phyloP scores from a whole-genome alignment of 768 basidiomycete genomes.

The Xerocomus potaroensis region DNA sequence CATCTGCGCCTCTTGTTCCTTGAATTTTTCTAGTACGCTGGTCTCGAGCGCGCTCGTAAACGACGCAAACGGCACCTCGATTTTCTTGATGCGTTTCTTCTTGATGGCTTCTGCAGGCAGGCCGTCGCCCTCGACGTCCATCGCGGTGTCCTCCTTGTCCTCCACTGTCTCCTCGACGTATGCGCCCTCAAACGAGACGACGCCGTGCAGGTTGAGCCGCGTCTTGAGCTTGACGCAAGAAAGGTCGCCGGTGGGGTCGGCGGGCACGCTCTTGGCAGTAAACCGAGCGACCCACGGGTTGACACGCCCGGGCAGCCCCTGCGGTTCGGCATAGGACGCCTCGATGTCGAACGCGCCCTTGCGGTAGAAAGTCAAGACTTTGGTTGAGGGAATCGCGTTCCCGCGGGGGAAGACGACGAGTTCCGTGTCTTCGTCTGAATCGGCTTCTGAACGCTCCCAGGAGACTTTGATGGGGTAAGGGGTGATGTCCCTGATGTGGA shows the following conservation, averaged over 20 bases:
- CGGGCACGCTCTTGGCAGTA: constrained; percentile 76
- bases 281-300: constrained; percentile 85
- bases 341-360: constrained; percentile 85
- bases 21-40: constrained; percentile 55
- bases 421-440: constrained; percentile 87
- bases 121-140: constrained; percentile 61
- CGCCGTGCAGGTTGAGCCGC: constrained; percentile 79
- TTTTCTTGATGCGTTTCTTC: constrained; percentile 88
- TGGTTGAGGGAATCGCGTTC: constrained; percentile 88
- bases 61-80: constrained; percentile 70
- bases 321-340: constrained; percentile 74
- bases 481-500: constrained; percentile 81
- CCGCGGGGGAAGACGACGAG: constrained; percentile 85
- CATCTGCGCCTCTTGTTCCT: constrained; percentile 87
- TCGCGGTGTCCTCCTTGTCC: constrained; percentile 69
- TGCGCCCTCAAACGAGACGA: constrained; percentile 80
- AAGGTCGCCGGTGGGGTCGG: constrained; percentile 64
- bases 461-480: constrained; percentile 87
- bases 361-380: constrained; percentile 93
- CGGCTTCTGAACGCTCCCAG: constrained; percentile 72
- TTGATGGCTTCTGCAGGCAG: constrained; percentile 45
- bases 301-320: constrained; percentile 66
- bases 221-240: constrained; percentile 89
- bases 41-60: constrained; percentile 63
- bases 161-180: constrained; percentile 76